Evolutionary conservation across 768 basidiomycete species (phyloP), one percentile per base, ranked within the genome.

Genomic region (Tylopilus plumbeoviolaceoides): DNA sequence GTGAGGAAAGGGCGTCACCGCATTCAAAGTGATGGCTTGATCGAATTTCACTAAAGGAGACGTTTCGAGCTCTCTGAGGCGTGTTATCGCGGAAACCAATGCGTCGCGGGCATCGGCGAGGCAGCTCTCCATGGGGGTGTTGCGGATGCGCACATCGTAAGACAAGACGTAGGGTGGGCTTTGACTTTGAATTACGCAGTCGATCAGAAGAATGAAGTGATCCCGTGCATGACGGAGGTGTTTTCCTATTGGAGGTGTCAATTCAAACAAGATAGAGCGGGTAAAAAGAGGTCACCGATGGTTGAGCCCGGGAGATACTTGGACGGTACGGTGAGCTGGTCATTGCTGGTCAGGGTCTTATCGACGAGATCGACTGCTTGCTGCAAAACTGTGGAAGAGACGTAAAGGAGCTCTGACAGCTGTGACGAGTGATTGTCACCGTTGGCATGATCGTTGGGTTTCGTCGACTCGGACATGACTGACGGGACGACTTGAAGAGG

Each of bases 151-250:
- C 17, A 78, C 76, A 67, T 93, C 91, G 65, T 93, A 93, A 15
- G 84, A 87, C 47, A 93, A 64, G 40, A 80, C 70, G 61, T 78
- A 74, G 39, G 80, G 77, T 21, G 72, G 65, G 25, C 74, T 63
- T 12, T 76, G 72, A 20, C 74, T 63, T 12, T 76, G 72, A 20
- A 73, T 63, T 47, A 84, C 69, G 42, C 76, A 79, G 31, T 85
- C 80, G 40, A 83, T 62, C 6, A 91, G 76, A 25, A 91, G 77
- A 48, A 77, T 73, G 63, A 89, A 93, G 63, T 93, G 91, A 62
- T 92, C 91, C 50, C 86, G 77, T 21, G 88, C 89, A 74, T 93
- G 91, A 36, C 91, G 83, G 40, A 93, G 65, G 65, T 93, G 91
- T 71, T 93, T 93, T 45, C 90, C 90, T 91, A 57, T 50, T 27